Base-by-base conservation (phyloP, 179 eudicot genomes). In the Beta macrorhiza region DNA sequence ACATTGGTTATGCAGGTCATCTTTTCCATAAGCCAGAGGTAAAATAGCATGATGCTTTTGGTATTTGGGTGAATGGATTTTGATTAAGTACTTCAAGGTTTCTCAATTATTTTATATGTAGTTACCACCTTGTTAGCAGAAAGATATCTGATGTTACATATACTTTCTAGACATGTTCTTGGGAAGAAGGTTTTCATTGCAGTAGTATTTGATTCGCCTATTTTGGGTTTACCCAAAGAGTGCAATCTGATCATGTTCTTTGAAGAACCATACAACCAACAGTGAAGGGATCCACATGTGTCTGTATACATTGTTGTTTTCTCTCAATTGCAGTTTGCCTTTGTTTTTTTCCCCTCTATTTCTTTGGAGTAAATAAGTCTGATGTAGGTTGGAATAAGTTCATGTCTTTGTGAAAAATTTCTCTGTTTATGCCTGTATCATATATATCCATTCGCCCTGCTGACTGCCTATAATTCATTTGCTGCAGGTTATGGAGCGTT, bases 1-100 rank as follows among this genome's bases (percentile, higher is more conserved):
- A 96, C 79, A 80, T 90, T 77, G 99, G 98, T 32, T 96, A 96
- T 82, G 89, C 93, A 32, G 92, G 91, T 83, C 76, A 84, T 76
- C 84, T 83, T 79, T 79, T 87, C 74, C 85, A 61, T 51, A 87
- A 73, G 82, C 97, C 96, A 29, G 84, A 90, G 99, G 99, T 96
- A 87, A 51, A 52, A 1, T 25, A 19, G 25, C 17, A 7, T 72
- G 56, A 59, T 79, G 29, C 44, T 62, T 20, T 44, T 74, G 56
- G n/a, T 25, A 8, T 25, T 62, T 25, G 57, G 71, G 76, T 55
- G 32, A 52, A 49, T n/a, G 37, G 51, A 11, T 61, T 62, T 45
- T 79, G 77, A 13, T 44, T 7, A 11, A n/a, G 15, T 56, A 2
- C 45, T 55, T 71, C n/a, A 64, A 63, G 44, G 44, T 65, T 65